phyloP scores from a whole-genome alignment of 192 early-diverging fungal genomes.

The Cladochytrium replicatum region DNA sequence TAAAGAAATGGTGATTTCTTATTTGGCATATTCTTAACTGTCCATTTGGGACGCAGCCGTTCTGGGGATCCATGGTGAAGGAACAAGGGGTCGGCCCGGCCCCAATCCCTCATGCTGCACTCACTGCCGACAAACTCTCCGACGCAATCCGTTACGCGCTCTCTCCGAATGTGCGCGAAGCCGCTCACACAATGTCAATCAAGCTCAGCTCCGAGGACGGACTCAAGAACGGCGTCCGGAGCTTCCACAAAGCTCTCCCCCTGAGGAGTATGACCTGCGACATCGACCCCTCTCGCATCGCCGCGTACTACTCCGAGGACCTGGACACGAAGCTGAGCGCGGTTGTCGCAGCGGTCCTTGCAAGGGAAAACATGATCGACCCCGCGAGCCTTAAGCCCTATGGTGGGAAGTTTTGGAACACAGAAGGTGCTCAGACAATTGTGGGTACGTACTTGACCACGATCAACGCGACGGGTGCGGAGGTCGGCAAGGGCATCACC shows the following conservation, averaged over 20 bases:
- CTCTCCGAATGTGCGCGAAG: slow-evolving; percentile 7
- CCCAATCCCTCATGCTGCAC: slow-evolving; percentile 19
- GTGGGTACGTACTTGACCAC: background rate
- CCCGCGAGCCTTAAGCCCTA: background rate
- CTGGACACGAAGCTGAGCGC: background rate
- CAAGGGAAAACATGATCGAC: background rate
- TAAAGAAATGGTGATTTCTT: too few species aligned
- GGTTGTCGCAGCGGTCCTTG: background rate
- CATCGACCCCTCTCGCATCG: slow-evolving; percentile 12
- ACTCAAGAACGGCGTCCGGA: slow-evolving; percentile 9
- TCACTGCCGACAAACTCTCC: slow-evolving; percentile 20
- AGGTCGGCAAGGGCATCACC: background rate
- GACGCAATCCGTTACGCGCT: slow-evolving; percentile 19
- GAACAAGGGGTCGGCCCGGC: slow-evolving; percentile 10
- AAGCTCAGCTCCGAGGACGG: slow-evolving; percentile 13
- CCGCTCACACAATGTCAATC: slow-evolving; percentile 12
- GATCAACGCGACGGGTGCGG: background rate
- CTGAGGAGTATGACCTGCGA: slow-evolving; percentile 19
- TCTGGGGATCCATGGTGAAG: slow-evolving; percentile 16
- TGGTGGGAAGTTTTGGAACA: background rate
- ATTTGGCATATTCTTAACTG: too few species aligned
- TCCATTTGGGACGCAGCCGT: slow-evolving; percentile 24
- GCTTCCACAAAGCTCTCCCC: slow-evolving; percentile 17
- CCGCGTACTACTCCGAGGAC: slow-evolving; percentile 6
- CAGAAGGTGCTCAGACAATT: background rate